A percentile compares a stretch with the other conserved stretches of the same genome.
Conservation (phyloP, 345 rosid species). For the Lepidium sativum region DNA sequence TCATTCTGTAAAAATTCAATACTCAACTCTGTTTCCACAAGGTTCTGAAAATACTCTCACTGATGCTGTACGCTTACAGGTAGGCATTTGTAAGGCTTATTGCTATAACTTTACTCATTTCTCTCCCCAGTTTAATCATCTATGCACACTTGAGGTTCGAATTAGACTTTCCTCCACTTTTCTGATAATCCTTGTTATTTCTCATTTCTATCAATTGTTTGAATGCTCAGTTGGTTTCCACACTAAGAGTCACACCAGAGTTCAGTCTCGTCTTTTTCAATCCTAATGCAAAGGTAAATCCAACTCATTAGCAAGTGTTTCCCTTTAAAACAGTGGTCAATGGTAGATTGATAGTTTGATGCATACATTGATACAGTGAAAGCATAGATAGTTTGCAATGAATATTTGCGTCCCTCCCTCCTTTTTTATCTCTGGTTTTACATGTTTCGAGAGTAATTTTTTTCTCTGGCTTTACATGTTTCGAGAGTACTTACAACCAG, state of each 20-base stretch:
- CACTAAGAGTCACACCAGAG: constrained; percentile 65
- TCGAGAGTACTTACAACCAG: not conserved
- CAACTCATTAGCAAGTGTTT: not conserved
- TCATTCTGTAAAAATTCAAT: constrained; percentile 29
- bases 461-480: not conserved
- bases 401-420: not conserved
- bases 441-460: not conserved
- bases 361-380: not conserved
- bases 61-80: constrained; percentile 77
- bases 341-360: not conserved
- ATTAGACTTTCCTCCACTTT: not conserved
- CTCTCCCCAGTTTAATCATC: not conserved
- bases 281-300: constrained; percentile 75
- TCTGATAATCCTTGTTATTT: constrained; percentile 1
- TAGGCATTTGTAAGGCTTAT: constrained; percentile 21
- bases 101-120: not conserved
- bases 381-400: constrained; percentile 3
- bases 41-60: constrained; percentile 42
- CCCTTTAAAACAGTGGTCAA: not conserved
- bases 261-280: constrained; percentile 66
- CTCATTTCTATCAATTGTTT: constrained; percentile 22
- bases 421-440: not conserved
- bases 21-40: constrained; percentile 37
- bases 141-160: not conserved
- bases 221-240: constrained; percentile 79